phyloP scores from a whole-genome alignment of 768 basidiomycete species.

The Mycena latifolia region DNA sequence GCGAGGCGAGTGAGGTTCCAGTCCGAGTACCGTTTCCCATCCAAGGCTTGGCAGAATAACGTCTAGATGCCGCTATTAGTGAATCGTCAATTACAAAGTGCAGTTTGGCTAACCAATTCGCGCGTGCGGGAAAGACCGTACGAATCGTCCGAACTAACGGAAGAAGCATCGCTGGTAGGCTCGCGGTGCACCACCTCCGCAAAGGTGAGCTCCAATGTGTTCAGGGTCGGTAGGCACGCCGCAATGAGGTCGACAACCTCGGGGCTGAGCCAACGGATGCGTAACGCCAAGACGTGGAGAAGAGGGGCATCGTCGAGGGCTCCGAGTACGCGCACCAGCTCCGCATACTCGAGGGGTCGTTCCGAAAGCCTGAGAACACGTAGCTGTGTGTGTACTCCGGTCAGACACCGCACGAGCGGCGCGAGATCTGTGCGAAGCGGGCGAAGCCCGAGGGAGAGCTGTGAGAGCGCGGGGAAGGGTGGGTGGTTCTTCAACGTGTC shows the following conservation, averaged over 20 bases:
- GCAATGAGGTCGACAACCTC: constrained; percentile 42
- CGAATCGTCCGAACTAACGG: constrained; percentile 25
- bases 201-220: constrained; percentile 40
- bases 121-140: constrained; percentile 8
- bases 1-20: constrained; percentile 33
- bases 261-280: constrained; percentile 40
- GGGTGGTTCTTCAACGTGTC: constrained; percentile 45
- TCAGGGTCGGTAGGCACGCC: constrained; percentile 38
- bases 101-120: constrained; percentile 21
- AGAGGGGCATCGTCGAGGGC: constrained; percentile 30
- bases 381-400: constrained; percentile 43
- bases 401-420: constrained; percentile 46
- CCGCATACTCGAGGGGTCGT: constrained; percentile 45
- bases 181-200: constrained; percentile 37
- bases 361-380: constrained; percentile 52
- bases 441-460: constrained; percentile 51
- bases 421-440: constrained; percentile 51
- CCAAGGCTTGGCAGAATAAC: constrained; percentile 25
- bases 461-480: constrained; percentile 48
- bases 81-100: no score
- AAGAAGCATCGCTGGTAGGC: constrained; percentile 18
- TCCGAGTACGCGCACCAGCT: constrained; percentile 46
- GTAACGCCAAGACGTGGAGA: constrained; percentile 39
- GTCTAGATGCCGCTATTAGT: constrained; percentile 6
- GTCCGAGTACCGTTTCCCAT: constrained; percentile 1